A percentile compares a stretch with the other conserved stretches of the same genome.
Conservation (phyloP, 225 moss, liverwort and hornwort genomes). For the Straminergon stramineum region DNA sequence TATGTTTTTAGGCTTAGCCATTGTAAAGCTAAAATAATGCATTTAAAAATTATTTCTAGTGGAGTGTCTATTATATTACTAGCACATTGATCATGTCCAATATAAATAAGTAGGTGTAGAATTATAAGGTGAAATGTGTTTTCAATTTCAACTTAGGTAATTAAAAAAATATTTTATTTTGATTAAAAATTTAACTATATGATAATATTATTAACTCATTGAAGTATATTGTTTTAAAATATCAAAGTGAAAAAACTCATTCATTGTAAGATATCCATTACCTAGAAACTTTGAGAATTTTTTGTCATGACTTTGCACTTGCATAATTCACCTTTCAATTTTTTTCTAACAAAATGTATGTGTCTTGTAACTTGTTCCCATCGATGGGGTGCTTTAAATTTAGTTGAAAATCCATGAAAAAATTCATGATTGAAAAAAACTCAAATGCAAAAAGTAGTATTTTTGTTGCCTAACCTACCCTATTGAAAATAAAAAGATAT, state of each 20-base stretch:
- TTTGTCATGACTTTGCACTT: background rate
- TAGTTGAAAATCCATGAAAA: rapidly evolving
- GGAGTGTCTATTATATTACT: rapidly evolving
- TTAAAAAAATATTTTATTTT: too few relatives aligned
- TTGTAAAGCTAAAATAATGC: background rate
- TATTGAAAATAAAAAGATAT: background rate
- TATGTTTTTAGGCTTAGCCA: background rate
- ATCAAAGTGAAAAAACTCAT: background rate
- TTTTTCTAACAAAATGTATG: background rate
- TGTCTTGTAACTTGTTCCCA: rapidly evolving
- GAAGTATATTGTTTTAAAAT: background rate
- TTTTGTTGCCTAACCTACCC: background rate
- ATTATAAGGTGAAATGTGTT: background rate
- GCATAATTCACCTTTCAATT: background rate
- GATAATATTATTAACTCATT: background rate
- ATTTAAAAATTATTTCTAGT: background rate
- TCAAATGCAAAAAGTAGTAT: too few relatives aligned
- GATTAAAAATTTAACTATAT: background rate
- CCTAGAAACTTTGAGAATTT: background rate
- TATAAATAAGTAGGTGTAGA: background rate
- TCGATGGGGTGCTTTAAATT: background rate
- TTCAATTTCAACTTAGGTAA: rapidly evolving
- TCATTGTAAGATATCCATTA: background rate
- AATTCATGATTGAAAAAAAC: too few relatives aligned
- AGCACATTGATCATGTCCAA: rapidly evolving